A percentile compares a stretch with the other conserved stretches of the same genome.
Evolutionary conservation across 1,284 basidiomycete species (phyloP).

Genomic region (Ustilago xerochloae): DNA sequence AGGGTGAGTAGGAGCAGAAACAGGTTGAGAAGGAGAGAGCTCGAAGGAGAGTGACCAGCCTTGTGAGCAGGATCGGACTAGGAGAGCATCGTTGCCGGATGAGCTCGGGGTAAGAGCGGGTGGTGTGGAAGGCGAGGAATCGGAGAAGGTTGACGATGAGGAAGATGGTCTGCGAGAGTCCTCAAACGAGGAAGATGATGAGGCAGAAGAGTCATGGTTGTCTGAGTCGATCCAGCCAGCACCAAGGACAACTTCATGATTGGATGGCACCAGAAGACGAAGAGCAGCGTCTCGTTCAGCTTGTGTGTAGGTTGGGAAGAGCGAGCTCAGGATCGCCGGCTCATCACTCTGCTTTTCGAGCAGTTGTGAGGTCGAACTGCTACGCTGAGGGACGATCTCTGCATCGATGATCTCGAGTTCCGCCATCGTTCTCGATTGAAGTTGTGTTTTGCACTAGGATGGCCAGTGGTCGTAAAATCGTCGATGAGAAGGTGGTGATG

Average conservation of each 20-base stretch:
- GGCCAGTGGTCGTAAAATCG: too few species aligned
- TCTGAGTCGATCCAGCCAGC: conserved; percentile 43
- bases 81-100: conserved; percentile 31
- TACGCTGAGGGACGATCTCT: conserved; percentile 20
- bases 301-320: conserved; percentile 21
- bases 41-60: conserved; percentile 61
- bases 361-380: not conserved
- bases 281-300: conserved; percentile 39
- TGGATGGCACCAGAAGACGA: conserved; percentile 29
- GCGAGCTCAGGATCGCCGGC: not conserved
- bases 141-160: conserved; percentile 20
- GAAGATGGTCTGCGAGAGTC: conserved; percentile 3
- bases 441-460: too few species aligned
- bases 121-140: conserved; percentile 12
- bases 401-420: conserved; percentile 43
- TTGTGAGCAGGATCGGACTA: conserved; percentile 53
- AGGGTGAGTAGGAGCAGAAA: conserved; percentile 4
- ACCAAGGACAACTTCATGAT: conserved; percentile 47
- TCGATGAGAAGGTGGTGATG: too few species aligned
- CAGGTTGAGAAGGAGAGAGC: conserved; percentile 38
- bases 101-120: not conserved
- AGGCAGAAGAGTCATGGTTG: too few species aligned
- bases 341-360: not conserved
- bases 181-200: not conserved
- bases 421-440: conserved; percentile 9